Percentiles rank a stretch among this genome's conserved stretches.
phyloP scores from a whole-genome alignment of 2,329 filamentous ascomycete species.

The Penicillium hesseltinei region DNA sequence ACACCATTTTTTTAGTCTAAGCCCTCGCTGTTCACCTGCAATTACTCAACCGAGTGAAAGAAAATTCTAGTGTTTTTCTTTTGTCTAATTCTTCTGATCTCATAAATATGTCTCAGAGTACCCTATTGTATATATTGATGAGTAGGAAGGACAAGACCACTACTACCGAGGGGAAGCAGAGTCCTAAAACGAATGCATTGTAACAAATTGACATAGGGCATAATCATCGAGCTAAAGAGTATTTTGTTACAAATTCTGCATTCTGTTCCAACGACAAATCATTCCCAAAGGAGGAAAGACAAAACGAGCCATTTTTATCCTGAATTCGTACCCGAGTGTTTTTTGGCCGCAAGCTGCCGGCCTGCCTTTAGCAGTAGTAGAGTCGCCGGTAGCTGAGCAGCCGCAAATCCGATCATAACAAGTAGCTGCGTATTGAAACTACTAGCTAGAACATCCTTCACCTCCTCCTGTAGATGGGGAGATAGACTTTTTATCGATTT shows the following conservation, averaged over 20 bases:
- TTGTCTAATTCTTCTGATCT: background rate
- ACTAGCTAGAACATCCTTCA: conserved; percentile 19
- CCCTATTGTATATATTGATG: background rate
- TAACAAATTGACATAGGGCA: background rate
- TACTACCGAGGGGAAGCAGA: no score
- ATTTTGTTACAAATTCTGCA: background rate
- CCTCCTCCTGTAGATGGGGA: conserved; percentile 10
- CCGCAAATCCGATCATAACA: conserved; percentile 29
- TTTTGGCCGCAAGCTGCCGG: conserved; percentile 16
- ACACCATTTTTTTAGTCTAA: background rate
- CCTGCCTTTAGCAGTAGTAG: conserved; percentile 21
- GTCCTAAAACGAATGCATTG: background rate
- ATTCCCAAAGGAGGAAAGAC: background rate
- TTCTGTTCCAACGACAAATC: background rate
- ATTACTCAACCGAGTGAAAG: background rate
- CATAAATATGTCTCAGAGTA: no score
- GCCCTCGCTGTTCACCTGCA: background rate
- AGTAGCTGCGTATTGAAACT: conserved; percentile 24
- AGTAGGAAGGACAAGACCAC: background rate
- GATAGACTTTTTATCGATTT: conserved; percentile 12
- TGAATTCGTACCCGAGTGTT: background rate
- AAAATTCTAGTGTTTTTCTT: background rate
- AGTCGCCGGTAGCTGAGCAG: conserved; percentile 20
- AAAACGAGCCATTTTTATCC: background rate
- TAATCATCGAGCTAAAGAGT: background rate